Evolutionary conservation across 2,329 filamentous ascomycete species (phyloP), one percentile per base, ranked within the genome.

Genomic region (Cytospora paraplurivora): DNA sequence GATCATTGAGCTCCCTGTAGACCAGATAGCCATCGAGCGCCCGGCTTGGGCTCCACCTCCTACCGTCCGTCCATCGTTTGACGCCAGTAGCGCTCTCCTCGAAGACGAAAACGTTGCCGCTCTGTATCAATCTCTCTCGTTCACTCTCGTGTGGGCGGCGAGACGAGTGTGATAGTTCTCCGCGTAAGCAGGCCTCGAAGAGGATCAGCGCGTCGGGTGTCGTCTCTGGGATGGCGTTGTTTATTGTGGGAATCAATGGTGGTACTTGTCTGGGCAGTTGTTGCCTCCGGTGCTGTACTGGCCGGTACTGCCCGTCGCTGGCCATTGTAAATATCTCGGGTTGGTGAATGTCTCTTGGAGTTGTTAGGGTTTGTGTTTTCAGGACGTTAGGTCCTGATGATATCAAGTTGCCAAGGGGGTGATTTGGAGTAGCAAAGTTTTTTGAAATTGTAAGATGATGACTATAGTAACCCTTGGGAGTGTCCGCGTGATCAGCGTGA

Each of bases 21-120:
- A 96, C 85, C 51, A 96, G 82, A 70, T 92, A 96, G 73, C 95
- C 95, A 64, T 89, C 89, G 55, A 94, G 81, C 55, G 96, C 94
- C 17, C 90, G 88, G 75, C 89, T 96, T 0, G 93, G 93, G 69
- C 91, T 96, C 93, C 93, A 97, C 7, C 89, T 88, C 12, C 94
- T 86, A 15, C 93, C 93, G 69, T 97, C 93, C 0, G 93, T 97
- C 93, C 93, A 97, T 62, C 93, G 84, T 78, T 96, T 96, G 77
- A 97, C 96, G 6, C 92, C 92, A 0, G 93, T 96, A 0, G 91
- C 88, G 66, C 92, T 89, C 74, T 97, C 92, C 72, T 96, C 92
- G 75, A 97, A 97, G 68, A 97, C 91, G 76, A 97, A 95, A 54
- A 97, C 85, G 68, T 90, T 89, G 41, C 93, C 93, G 69, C 92